Percentiles rank a stretch among this genome's conserved stretches.
These are phyloP conservation scores for Posidonia oceanica DNA, from an alignment of 116 monocot genomes.

Conservation along the genomic window DNA sequence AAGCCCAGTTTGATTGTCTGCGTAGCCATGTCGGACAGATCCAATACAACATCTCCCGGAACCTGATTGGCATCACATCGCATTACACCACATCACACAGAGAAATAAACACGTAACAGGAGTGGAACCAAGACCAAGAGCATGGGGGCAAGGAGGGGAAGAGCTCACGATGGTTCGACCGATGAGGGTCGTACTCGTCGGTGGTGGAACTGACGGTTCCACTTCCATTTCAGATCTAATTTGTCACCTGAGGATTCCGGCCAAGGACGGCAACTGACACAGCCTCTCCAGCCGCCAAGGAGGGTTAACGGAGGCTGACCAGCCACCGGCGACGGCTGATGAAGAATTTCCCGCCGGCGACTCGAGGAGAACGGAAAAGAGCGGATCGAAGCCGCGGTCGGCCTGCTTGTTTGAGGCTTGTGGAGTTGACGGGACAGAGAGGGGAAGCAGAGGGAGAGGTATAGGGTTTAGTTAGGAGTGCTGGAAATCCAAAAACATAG, in stretches of 20 bases:
- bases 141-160: not conserved
- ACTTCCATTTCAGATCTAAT: slow-evolving; percentile 6
- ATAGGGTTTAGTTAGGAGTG: no score
- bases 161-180: slow-evolving; percentile 43
- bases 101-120: not conserved
- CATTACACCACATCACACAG: not conserved
- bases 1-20: slow-evolving; percentile 66
- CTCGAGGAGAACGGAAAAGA: no score
- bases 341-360: no score
- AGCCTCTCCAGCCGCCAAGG: no score
- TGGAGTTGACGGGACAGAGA: no score
- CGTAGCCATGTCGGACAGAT: slow-evolving; percentile 49
- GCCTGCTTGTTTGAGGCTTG: no score
- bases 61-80: slow-evolving; percentile 24
- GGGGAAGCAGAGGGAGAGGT: no score
- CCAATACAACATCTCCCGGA: slow-evolving; percentile 72
- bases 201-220: slow-evolving; percentile 1
- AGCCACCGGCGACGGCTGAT: no score
- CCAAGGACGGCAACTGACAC: not conserved
- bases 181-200: slow-evolving; percentile 11
- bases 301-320: no score
- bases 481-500: no score
- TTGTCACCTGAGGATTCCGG: not conserved
- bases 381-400: no score
- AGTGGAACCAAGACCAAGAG: not conserved